These are phyloP conservation scores for Metroxylon sagu DNA, from an alignment of 176 grass and related monocot genomes.

Conservation along the genomic window DNA sequence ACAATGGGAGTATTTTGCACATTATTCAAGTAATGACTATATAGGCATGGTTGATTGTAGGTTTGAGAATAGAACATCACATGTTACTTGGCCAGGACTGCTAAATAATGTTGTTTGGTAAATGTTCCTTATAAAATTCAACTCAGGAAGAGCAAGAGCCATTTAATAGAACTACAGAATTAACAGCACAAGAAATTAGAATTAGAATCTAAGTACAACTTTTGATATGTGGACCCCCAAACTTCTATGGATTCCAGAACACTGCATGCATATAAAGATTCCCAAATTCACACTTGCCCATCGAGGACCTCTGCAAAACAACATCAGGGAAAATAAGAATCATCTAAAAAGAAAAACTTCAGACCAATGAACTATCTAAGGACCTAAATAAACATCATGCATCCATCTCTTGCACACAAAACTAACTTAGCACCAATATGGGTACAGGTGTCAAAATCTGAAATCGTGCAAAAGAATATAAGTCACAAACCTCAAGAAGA, in stretches of 20 bases:
- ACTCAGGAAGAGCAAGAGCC: neutral
- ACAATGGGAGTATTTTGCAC: too few species aligned
- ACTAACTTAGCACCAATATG: too few species aligned
- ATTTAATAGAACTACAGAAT: neutral
- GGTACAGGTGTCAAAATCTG: too few species aligned
- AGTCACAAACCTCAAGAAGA: too few species aligned
- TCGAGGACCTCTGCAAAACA: conserved; percentile 63
- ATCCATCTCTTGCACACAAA: neutral
- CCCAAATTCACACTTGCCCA: conserved; percentile 98
- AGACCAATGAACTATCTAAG: neutral
- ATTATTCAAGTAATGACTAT: too few species aligned
- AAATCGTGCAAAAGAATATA: too few species aligned
- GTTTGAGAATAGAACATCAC: too few species aligned
- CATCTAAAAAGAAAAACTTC: conserved; percentile 1
- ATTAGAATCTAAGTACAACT: conserved; percentile 30
- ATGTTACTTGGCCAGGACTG: too few species aligned
- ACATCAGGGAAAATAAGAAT: conserved; percentile 5
- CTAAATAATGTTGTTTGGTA: too few species aligned
- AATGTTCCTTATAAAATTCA: neutral
- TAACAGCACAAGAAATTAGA: neutral
- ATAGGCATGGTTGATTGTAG: too few species aligned
- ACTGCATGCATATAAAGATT: conserved; percentile 97
- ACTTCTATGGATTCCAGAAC: conserved; percentile 98
- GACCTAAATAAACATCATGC: neutral
- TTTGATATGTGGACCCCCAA: conserved; percentile 98